Conservation (phyloP, 2,329 filamentous ascomycete genomes). For the Fusarium neocosmosporiellum region DNA sequence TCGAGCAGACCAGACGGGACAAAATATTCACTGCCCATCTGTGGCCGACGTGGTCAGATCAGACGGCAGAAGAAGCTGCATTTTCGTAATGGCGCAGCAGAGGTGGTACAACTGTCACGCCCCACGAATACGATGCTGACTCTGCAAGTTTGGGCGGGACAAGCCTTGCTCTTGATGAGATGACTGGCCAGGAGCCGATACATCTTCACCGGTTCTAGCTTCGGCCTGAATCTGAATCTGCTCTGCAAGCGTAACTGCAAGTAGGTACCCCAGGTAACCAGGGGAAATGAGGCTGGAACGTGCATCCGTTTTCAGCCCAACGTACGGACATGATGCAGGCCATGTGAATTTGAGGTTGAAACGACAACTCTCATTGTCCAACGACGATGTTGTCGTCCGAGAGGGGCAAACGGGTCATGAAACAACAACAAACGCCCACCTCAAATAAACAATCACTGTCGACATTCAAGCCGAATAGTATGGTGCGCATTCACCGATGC, state of each 20-base stretch:
- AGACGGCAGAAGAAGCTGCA: constrained; percentile 2
- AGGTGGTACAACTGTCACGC: constrained; percentile 28
- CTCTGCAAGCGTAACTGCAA: neutral
- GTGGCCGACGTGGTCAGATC: constrained; percentile 15
- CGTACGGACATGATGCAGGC: neutral
- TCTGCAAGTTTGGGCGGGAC: constrained; percentile 23
- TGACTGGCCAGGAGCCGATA: constrained; percentile 19
- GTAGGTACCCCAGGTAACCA: neutral
- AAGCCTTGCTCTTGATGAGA: constrained; percentile 6
- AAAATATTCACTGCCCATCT: constrained; percentile 12
- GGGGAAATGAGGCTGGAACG: constrained; percentile 8
- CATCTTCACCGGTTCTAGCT: constrained; percentile 18
- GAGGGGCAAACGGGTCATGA: neutral
- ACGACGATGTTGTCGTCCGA: neutral
- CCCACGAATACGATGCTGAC: constrained; percentile 38
- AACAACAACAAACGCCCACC: neutral
- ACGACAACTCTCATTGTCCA: neutral
- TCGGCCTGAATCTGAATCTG: neutral
- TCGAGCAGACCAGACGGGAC: neutral
- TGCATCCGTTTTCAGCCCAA: neutral
- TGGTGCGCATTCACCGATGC: neutral
- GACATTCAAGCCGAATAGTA: neutral
- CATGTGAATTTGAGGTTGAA: neutral
- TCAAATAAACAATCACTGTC: neutral
- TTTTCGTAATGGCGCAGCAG: constrained; percentile 24